These are phyloP conservation scores for Podila minutissima DNA, from an alignment of 192 early-diverging fungal species.

Conservation along the genomic window DNA sequence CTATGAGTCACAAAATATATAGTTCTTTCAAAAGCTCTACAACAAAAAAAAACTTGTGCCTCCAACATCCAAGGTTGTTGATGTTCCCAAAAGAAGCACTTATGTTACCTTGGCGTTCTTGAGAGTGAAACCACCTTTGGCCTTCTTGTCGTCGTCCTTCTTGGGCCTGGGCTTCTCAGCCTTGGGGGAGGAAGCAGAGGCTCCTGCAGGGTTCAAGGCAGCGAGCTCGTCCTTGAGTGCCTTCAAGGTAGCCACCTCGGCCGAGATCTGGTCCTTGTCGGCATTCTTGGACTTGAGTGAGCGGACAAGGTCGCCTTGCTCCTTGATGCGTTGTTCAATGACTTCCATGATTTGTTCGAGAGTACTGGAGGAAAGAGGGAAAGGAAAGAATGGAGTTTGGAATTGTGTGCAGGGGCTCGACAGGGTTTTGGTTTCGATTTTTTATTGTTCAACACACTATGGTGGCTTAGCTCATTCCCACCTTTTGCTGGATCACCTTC, in stretches of 20 bases:
- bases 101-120: conserved; percentile 82
- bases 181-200: conserved; percentile 11
- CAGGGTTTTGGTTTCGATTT: neutral
- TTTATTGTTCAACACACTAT: neutral
- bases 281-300: conserved; percentile 70
- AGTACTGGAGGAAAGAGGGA: neutral
- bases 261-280: conserved; percentile 62
- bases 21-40: no score
- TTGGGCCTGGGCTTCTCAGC: conserved; percentile 31
- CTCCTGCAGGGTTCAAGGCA: conserved; percentile 45
- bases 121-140: conserved; percentile 65
- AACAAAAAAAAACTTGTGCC: no score
- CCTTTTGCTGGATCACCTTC: conserved; percentile 4
- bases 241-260: conserved; percentile 66
- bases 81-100: neutral
- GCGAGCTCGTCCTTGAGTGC: conserved; percentile 72
- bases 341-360: conserved; percentile 21
- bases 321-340: conserved; percentile 59
- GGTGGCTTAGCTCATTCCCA: neutral
- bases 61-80: neutral
- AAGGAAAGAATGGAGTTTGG: neutral
- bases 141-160: conserved; percentile 51
- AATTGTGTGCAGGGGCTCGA: neutral
- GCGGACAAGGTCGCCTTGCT: conserved; percentile 68
- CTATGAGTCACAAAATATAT: no score